Conservation (phyloP, 805 yeast species). For the Schizosaccharomyces lindneri region DNA sequence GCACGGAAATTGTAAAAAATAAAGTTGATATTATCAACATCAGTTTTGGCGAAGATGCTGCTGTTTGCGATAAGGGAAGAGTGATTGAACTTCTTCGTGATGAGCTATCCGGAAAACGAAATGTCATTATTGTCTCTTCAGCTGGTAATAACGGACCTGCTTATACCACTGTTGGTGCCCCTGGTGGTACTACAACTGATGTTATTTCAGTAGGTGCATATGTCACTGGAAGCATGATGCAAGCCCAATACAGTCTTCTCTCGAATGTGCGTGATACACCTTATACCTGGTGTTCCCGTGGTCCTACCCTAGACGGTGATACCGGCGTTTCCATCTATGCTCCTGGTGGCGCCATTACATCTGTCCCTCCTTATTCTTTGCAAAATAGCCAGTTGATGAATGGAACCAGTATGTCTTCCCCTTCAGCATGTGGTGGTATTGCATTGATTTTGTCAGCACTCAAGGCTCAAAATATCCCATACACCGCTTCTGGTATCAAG, state of each 20-base stretch:
- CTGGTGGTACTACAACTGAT: slow-evolving; percentile 1
- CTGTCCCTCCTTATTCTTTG: neutral
- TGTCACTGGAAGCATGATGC: neutral
- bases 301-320: slow-evolving; percentile 2
- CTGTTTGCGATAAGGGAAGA: neutral
- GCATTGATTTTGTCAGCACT: neutral
- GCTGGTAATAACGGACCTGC: slow-evolving; percentile 3
- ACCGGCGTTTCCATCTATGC: slow-evolving; percentile 1
- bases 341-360: slow-evolving; percentile 3
- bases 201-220: slow-evolving; percentile 2
- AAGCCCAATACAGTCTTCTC: slow-evolving; percentile 1
- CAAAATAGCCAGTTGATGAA: slow-evolving; percentile 2
- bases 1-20: neutral
- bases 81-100: neutral
- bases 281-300: slow-evolving; percentile 3
- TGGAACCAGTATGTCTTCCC: slow-evolving; percentile 2
- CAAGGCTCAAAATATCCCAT: neutral
- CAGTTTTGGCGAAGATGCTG: slow-evolving; percentile 2
- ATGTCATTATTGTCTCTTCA: slow-evolving; percentile 1
- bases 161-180: slow-evolving; percentile 2
- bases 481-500: neutral
- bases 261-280: neutral
- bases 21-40: neutral
- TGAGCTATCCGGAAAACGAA: neutral
- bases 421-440: slow-evolving; percentile 3